Evolutionary conservation across 164 flowering plant species (phyloP), one percentile per base, ranked within the genome.

Genomic region (Warburgia ugandensis): DNA sequence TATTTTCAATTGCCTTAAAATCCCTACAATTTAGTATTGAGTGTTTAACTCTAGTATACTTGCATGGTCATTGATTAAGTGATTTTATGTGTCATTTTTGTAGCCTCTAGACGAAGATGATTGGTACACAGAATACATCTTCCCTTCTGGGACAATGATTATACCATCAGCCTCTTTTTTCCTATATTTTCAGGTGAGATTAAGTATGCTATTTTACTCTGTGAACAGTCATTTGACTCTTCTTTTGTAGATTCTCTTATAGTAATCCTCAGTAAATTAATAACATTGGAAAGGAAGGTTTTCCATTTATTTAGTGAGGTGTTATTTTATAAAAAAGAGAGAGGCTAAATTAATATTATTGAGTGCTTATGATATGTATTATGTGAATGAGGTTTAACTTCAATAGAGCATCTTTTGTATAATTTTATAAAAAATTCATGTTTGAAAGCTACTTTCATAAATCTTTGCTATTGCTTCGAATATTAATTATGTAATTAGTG

Each of bases 121-220:
- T 53, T 88, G 97, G 97, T 85, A 83, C 37, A 85, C 92, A 26
- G 65, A 89, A 59, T 81, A 81, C 70, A 83, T 85, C 78, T 89
- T 89, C 68, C 70, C 74, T 23, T 89, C 92, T 54, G 97, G 95
- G 26, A 89, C 97, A 45, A 89, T 89, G 26, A 89, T 95, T 41
- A 89, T 89, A 95, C 92, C 92, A 44, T 68, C 97, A 2, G 92
- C 95, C 28, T 81, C 81, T 54, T 67, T 89, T 27, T 84, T 89
- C 48, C 86, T 89, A 27, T 89, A 89, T 59, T 89, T 85, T 64
- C 95, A 83, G 79, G 97, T 81, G 26, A 39, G 35, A 21, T 16
- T 26, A n/a, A 14, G 0, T 2, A 8, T 48, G 23, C 21, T 10
- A 11, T 4, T 16, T 12, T 7, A n/a, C 19, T 25, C 12, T 13